A percentile compares a stretch with the other conserved stretches of the same genome.
phyloP scores from a whole-genome alignment of 2,329 filamentous ascomycete genomes.

The Calonectria pteridis region DNA sequence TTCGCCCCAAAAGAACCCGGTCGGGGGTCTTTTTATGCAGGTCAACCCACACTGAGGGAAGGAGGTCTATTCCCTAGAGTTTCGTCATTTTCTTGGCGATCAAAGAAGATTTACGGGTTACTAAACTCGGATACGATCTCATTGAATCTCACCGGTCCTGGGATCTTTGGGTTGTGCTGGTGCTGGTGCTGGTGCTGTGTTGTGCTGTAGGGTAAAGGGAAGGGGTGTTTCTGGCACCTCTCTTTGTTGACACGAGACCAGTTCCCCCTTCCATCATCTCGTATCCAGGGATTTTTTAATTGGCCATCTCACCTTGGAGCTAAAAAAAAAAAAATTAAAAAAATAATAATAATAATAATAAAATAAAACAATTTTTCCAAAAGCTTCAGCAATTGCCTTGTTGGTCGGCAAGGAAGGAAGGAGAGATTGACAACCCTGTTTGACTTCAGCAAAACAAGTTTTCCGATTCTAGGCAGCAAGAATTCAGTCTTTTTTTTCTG shows the following conservation, averaged over 20 bases:
- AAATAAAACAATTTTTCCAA: neutral
- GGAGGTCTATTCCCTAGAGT: neutral
- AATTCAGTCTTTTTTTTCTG: neutral
- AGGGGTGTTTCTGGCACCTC: neutral
- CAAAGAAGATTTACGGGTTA: neutral
- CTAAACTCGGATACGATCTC: conserved; percentile 4
- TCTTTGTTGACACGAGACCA: neutral
- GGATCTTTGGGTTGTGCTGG: neutral
- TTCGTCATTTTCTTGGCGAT: conserved; percentile 9
- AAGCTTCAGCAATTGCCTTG: neutral
- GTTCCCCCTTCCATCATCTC: neutral
- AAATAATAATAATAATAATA: too few species aligned
- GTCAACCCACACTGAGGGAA: neutral
- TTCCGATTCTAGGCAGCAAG: neutral
- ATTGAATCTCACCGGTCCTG: neutral
- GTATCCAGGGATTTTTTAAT: neutral
- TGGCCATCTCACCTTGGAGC: neutral
- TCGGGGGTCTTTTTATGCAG: neutral
- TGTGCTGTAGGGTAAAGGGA: conserved; percentile 7
- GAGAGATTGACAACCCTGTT: neutral
- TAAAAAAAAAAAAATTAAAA: neutral
- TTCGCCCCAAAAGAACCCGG: neutral
- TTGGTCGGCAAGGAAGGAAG: neutral
- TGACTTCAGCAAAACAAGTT: neutral
- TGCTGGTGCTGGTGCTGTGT: too few species aligned